These are phyloP conservation scores for Stagonosporopsis cucurbitacearum DNA, from an alignment of 2,329 filamentous ascomycete species.

Conservation along the genomic window DNA sequence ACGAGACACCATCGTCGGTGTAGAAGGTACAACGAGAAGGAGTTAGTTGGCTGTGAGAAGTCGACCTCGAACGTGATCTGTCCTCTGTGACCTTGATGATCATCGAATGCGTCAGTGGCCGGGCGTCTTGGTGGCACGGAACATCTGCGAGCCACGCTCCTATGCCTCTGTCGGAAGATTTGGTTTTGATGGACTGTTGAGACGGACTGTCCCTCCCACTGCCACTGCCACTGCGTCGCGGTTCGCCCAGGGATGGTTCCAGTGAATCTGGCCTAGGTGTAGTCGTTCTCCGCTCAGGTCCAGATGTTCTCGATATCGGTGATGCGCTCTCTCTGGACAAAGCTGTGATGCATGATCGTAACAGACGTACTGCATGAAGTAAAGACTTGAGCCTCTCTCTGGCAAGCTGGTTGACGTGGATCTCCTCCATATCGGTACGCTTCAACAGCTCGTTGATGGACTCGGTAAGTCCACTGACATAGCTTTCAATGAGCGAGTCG, in stretches of 20 bases:
- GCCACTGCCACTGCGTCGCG: conserved; percentile 27
- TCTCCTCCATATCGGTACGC: conserved; percentile 35
- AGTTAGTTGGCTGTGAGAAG: conserved; percentile 18
- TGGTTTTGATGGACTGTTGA: conserved; percentile 15
- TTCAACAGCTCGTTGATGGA: conserved; percentile 32
- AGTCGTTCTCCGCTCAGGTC: conserved; percentile 22
- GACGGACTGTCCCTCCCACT: conserved; percentile 24
- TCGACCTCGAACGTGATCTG: conserved; percentile 18
- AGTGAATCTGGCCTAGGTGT: conserved; percentile 33
- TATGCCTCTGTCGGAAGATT: conserved; percentile 27
- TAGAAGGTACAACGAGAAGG: conserved; percentile 40
- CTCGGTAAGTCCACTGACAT: conserved; percentile 25
- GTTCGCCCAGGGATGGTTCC: conserved; percentile 30
- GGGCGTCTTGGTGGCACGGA: conserved; percentile 28
- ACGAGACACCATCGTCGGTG: conserved; percentile 36
- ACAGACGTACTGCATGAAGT: conserved; percentile 31
- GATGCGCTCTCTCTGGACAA: conserved; percentile 22
- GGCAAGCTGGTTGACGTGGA: conserved; percentile 33
- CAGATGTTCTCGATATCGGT: conserved; percentile 5
- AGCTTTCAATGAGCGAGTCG: conserved; percentile 27
- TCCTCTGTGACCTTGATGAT: conserved; percentile 21
- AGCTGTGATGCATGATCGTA: conserved; percentile 34
- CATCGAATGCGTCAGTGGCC: conserved; percentile 27
- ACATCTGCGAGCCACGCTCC: conserved; percentile 42
- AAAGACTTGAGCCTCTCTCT: conserved; percentile 33